Base-by-base conservation (phyloP, 495 filamentous ascomycete species). In the Rhizodiscina lignyota region DNA sequence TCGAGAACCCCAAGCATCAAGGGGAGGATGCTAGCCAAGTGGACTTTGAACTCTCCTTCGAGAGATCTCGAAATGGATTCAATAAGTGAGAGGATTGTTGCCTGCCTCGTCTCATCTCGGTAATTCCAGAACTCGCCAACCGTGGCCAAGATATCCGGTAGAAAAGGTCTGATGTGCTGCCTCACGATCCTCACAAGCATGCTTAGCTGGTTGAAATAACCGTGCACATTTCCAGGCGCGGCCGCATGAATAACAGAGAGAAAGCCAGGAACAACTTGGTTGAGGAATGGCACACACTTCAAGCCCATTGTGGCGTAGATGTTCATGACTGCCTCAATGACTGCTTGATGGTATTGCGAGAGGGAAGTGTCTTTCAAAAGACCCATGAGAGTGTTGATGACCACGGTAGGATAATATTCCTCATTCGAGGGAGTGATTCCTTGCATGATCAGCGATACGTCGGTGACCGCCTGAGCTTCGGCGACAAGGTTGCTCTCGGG, bases 321-420 rank as follows among this genome's bases (percentile, higher is more conserved):
- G 37, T 80, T 92, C 71, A 99, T 94, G 42, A 99, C 87, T 1
- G 91, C 87, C 53, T 94, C 89, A 39, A 99, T 84, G n/a, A 96
- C 89, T 5, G 77, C 76, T 2, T 84, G 89, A 49, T 99, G 89
- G 47, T 91, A 83, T 43, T 87, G 77, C 4, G 73, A 66, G 30
- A 96, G 59, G 2, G 89, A 94, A 28, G 72, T 74, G 48, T 99
- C 89, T 43, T 83, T 83, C 28, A 99, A 58, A 36, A 99, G 82
- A 34, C 83, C 77, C 50, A 96, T 72, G 30, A 99, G 61, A 1
- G 87, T 87, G 45, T 91, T 89, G 48, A 99, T 93, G 27, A 94
- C 91, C 15, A 99, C 85, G 0, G 91, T 96, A 2, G 89, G 89
- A 49, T 93, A 96, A 49, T 96, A 99, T 39, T 99, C 89, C 48